Base-by-base conservation (phyloP, 345 rosid species). In the Aethionema arabicum region DNA sequence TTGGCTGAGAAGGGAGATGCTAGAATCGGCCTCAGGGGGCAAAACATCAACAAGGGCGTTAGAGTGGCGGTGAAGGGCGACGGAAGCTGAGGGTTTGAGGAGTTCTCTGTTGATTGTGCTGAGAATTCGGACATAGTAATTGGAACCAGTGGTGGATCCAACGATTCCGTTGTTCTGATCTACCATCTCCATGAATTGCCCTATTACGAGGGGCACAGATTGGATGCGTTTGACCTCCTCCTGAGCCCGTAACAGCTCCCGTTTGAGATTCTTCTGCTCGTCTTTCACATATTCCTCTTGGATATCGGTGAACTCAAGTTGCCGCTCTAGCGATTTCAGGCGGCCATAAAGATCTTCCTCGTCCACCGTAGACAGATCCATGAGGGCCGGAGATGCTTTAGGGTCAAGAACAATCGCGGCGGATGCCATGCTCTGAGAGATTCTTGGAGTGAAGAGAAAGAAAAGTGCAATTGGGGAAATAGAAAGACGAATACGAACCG, bases 111-210 rank as follows among this genome's bases (percentile, higher is more conserved):
- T 85, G 52, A 93, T 90, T 12, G 99, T 93, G 65, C 99, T 93
- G 49, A 93, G 79, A 63, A 90, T 93, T 61, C 99, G 68, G 0
- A 93, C 99, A 67, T 89, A 93, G 58, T 93, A 93, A 70, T 93
- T 93, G 32, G 99, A 93, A 2, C 99, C 99, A 1, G 99, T 93
- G 32, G 99, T 93, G 50, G 99, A 93, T n/a, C 99, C 99, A 3
- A 93, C 99, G 55, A 93, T 93, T 33, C 99, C 99, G 74, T 93
- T 85, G 77, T 90, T 93, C 80, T 85, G 95, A 74, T 93, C 97
- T 5, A 93, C 99, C 99, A 93, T 93, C 82, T 93, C 99, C 99
- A 93, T 93, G 77, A 93, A 93, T 74, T 93, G 99, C 4, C 98
- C 98, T 8, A 92, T 89, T 11, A 92, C 98, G 2, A 92, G 72